These are phyloP conservation scores for Austroboletus sp. DNA, from an alignment of 1,284 basidiomycete genomes.

Conservation along the genomic window DNA sequence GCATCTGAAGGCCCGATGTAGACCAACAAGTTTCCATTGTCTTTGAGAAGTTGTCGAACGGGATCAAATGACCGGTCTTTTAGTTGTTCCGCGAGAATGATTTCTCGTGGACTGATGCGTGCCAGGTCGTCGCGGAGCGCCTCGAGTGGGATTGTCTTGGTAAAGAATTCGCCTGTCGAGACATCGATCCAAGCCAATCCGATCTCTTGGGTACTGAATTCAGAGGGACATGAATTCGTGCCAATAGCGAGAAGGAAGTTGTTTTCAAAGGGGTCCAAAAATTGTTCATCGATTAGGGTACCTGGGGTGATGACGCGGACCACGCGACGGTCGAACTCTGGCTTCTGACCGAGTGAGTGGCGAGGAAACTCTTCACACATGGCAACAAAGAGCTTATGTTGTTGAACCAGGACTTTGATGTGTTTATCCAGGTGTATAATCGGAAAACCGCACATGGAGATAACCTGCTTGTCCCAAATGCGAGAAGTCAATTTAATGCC, in stretches of 20 bases:
- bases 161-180: conserved; percentile 91
- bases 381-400: conserved; percentile 77
- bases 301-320: conserved; percentile 85
- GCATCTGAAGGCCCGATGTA: conserved; percentile 29
- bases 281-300: conserved; percentile 84
- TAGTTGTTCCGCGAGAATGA: conserved; percentile 60
- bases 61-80: conserved; percentile 38
- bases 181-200: conserved; percentile 90
- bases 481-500: conserved; percentile 76
- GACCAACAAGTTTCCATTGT: conserved; percentile 51
- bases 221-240: conserved; percentile 10
- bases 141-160: conserved; percentile 52
- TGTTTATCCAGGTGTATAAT: conserved; percentile 79
- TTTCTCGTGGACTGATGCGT: conserved; percentile 74
- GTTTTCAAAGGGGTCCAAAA: conserved; percentile 77
- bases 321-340: conserved; percentile 69
- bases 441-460: conserved; percentile 88
- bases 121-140: conserved; percentile 77
- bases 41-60: conserved; percentile 41
- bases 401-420: conserved; percentile 78
- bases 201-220: conserved; percentile 9
- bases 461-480: conserved; percentile 59
- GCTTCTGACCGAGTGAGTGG: conserved; percentile 41
- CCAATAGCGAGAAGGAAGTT: conserved; percentile 79
- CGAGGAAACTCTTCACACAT: conserved; percentile 84